A percentile compares a stretch with the other conserved stretches of the same genome.
Conservation (phyloP, 305 asterid species). For the Solanum hybrid region DNA sequence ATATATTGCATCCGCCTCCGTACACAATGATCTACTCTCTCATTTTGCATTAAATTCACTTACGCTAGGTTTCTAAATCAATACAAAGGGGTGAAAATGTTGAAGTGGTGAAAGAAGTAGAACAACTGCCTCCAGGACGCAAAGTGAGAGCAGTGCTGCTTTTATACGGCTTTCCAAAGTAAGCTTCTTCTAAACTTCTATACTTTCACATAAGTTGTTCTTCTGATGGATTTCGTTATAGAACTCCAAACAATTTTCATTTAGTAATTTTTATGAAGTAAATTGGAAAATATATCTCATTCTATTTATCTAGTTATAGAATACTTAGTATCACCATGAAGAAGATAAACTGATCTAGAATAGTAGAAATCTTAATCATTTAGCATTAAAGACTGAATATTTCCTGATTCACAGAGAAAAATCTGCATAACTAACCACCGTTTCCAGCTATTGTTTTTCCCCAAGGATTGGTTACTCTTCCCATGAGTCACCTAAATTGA, state of each 20-base stretch:
- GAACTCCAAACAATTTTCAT: neutral
- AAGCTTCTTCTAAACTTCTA: neutral
- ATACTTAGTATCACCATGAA: neutral
- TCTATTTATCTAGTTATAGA: neutral
- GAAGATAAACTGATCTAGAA: neutral
- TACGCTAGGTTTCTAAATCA: neutral
- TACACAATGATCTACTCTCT: neutral
- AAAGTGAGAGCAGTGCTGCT: constrained; percentile 51
- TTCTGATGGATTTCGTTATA: neutral
- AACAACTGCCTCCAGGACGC: constrained; percentile 36
- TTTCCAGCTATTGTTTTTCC: neutral
- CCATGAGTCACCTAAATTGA: neutral
- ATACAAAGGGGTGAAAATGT: constrained; percentile 23
- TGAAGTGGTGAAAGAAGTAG: constrained; percentile 28
- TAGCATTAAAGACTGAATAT: neutral
- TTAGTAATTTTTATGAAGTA: neutral
- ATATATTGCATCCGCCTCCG: neutral
- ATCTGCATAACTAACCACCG: neutral
- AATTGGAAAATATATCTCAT: neutral
- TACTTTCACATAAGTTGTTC: neutral
- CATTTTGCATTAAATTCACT: neutral
- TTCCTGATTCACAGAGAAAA: neutral
- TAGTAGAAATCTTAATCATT: neutral
- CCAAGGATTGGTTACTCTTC: neutral
- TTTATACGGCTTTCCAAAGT: constrained; percentile 59